These are phyloP conservation scores for Aspergillus intermedius DNA, from an alignment of 2,329 filamentous ascomycete genomes.

Conservation along the genomic window DNA sequence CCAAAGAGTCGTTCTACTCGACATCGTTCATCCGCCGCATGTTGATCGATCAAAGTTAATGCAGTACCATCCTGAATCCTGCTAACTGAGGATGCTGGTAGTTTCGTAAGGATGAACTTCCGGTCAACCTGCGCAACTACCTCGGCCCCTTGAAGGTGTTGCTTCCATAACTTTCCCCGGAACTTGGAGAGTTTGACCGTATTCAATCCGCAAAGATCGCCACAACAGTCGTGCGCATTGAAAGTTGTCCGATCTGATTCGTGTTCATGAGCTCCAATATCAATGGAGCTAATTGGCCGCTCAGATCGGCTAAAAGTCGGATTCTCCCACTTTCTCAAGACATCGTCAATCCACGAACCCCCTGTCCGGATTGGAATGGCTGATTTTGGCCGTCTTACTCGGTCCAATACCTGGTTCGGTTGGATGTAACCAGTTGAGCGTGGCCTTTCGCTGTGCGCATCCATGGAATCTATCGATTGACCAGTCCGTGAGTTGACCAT, in stretches of 20 bases:
- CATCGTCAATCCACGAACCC: slow-evolving; percentile 52
- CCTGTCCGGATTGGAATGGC: slow-evolving; percentile 7
- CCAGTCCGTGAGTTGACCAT: slow-evolving; percentile 31
- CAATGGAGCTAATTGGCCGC: slow-evolving; percentile 35
- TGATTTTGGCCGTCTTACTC: slow-evolving; percentile 12
- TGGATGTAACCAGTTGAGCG: slow-evolving; percentile 12
- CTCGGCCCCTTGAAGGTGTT: slow-evolving; percentile 52
- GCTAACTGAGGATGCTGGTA: slow-evolving; percentile 28
- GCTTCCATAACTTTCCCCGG: slow-evolving; percentile 52
- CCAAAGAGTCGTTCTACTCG: slow-evolving; percentile 67
- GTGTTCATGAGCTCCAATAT: slow-evolving; percentile 13
- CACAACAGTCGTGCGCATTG: slow-evolving; percentile 14
- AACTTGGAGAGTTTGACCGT: slow-evolving; percentile 22
- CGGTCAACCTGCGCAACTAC: slow-evolving; percentile 77
- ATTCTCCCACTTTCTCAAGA: slow-evolving; percentile 66
- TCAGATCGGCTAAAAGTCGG: slow-evolving; percentile 60
- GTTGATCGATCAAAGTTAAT: slow-evolving; percentile 80
- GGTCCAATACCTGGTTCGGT: slow-evolving; percentile 3
- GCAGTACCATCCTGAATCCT: slow-evolving; percentile 18
- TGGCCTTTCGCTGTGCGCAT: slow-evolving; percentile 6
- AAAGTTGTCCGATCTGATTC: slow-evolving; percentile 9
- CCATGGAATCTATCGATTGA: slow-evolving; percentile 18
- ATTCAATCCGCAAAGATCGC: slow-evolving; percentile 16
- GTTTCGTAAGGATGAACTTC: slow-evolving; percentile 76
- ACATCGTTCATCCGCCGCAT: slow-evolving; percentile 86